Percentiles rank a stretch among this genome's conserved stretches.
phyloP scores from a whole-genome alignment of 345 rosid species.

The Populus euphratica region DNA sequence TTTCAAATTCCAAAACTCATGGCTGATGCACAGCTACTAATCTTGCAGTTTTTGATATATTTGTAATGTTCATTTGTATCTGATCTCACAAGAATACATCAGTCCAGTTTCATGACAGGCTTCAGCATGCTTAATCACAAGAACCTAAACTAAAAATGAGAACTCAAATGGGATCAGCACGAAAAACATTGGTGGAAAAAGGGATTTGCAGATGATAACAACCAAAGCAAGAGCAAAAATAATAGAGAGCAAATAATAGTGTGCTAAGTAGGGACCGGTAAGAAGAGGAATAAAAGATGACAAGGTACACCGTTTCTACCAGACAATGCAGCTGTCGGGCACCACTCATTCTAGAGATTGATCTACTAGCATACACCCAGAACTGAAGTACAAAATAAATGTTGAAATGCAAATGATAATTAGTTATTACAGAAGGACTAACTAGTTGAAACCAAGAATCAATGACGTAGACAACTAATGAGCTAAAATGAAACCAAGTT shows the following conservation, averaged over 20 bases:
- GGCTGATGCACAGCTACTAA: too few species aligned
- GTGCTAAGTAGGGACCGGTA: not conserved
- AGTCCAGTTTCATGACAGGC: too few species aligned
- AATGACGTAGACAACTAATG: not conserved
- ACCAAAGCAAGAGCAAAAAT: not conserved
- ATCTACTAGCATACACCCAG: constrained; percentile 14
- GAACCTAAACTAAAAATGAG: too few species aligned
- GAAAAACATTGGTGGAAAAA: too few species aligned
- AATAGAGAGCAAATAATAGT: not conserved
- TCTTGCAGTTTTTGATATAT: too few species aligned
- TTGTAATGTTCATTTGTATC: too few species aligned
- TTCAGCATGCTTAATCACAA: too few species aligned
- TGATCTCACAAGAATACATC: too few species aligned
- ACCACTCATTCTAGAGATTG: constrained; percentile 6
- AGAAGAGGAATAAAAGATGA: not conserved
- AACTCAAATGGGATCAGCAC: too few species aligned
- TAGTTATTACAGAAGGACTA: not conserved
- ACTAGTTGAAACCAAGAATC: not conserved
- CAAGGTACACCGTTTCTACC: not conserved
- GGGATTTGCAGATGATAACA: not conserved
- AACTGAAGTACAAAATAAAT: not conserved
- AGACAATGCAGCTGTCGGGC: constrained; percentile 4
- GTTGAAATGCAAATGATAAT: not conserved
- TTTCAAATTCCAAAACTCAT: too few species aligned
- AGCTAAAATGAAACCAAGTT: not conserved